A percentile compares a stretch with the other conserved stretches of the same genome.
These are phyloP conservation scores for Esteya vermicola DNA, from an alignment of 2,329 filamentous ascomycete genomes.

Conservation along the genomic window DNA sequence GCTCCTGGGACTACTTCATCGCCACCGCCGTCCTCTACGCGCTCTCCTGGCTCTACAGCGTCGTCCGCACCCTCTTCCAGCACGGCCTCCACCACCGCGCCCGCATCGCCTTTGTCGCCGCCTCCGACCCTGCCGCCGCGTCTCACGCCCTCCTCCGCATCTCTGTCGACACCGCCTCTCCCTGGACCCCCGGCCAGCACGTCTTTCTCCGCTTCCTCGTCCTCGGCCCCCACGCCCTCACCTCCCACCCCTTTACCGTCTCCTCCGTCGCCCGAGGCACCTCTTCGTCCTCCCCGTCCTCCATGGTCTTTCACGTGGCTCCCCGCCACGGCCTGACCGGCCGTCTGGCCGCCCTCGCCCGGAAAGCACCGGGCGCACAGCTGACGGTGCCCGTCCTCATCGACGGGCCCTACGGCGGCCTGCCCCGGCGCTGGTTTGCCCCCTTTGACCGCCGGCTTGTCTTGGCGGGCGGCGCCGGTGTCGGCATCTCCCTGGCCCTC, in stretches of 20 bases:
- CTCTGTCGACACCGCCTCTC: slow-evolving; percentile 25
- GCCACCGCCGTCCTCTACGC: slow-evolving; percentile 37
- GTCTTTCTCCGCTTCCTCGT: slow-evolving; percentile 15
- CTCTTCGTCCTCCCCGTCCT: not conserved
- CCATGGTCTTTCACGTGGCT: slow-evolving; percentile 37
- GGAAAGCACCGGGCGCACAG: slow-evolving; percentile 18
- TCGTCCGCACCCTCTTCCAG: slow-evolving; percentile 31
- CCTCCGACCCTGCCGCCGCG: no score
- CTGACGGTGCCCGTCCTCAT: slow-evolving; percentile 28
- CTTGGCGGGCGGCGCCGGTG: slow-evolving; percentile 41
- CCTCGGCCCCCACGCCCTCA: slow-evolving; percentile 6
- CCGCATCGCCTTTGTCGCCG: slow-evolving; percentile 22
- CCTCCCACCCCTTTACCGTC: slow-evolving; percentile 10
- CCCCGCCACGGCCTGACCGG: slow-evolving; percentile 34
- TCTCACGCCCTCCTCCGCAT: slow-evolving; percentile 27
- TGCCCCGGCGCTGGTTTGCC: slow-evolving; percentile 21
- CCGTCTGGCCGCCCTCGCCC: slow-evolving; percentile 24
- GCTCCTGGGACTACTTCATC: slow-evolving; percentile 48
- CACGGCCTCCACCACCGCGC: slow-evolving; percentile 31
- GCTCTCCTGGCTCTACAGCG: slow-evolving; percentile 27
- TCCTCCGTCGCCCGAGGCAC: slow-evolving; percentile 11
- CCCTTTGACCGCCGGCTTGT: slow-evolving; percentile 29
- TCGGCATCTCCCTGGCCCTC: slow-evolving; percentile 34
- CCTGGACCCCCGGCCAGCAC: slow-evolving; percentile 39
- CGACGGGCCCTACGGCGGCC: slow-evolving; percentile 45